Percentiles rank a stretch among this genome's conserved stretches.
phyloP scores from a whole-genome alignment of 129 eudicot species.

The Centaurea solstitialis region DNA sequence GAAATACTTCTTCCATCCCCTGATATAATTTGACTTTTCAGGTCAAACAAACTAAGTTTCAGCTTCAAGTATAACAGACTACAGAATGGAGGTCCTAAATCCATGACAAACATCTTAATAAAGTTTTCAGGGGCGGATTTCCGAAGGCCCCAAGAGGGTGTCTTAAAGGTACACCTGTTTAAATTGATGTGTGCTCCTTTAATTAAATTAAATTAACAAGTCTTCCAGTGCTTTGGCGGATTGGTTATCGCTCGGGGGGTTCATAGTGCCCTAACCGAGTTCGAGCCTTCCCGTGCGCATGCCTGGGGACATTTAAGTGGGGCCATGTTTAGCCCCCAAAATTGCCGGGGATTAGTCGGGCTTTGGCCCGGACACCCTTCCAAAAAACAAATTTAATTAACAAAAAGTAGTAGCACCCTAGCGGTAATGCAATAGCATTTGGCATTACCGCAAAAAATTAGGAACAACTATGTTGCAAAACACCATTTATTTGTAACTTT shows the following conservation, averaged over 20 bases:
- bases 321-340: too few species aligned
- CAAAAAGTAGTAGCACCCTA: not conserved
- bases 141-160: not conserved
- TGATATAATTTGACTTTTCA: not conserved
- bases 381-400: too few species aligned
- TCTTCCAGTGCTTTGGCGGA: too few species aligned
- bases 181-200: not conserved
- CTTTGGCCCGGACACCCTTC: too few species aligned
- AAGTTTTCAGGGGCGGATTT: not conserved
- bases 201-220: not conserved
- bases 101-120: not conserved
- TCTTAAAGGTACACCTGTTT: not conserved
- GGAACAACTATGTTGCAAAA: too few species aligned
- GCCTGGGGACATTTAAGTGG: too few species aligned
- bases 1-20: conserved; percentile 1
- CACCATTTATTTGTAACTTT: not conserved
- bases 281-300: too few species aligned
- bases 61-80: not conserved
- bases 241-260: too few species aligned
- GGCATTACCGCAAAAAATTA: not conserved
- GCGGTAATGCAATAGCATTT: not conserved
- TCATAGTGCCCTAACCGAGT: too few species aligned
- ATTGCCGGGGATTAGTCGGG: too few species aligned
- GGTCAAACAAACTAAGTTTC: not conserved
- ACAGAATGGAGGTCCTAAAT: not conserved